These are phyloP conservation scores for Pelagomonas calceolata DNA, from an alignment of 108 stramenopile genomes.

Conservation along the genomic window DNA sequence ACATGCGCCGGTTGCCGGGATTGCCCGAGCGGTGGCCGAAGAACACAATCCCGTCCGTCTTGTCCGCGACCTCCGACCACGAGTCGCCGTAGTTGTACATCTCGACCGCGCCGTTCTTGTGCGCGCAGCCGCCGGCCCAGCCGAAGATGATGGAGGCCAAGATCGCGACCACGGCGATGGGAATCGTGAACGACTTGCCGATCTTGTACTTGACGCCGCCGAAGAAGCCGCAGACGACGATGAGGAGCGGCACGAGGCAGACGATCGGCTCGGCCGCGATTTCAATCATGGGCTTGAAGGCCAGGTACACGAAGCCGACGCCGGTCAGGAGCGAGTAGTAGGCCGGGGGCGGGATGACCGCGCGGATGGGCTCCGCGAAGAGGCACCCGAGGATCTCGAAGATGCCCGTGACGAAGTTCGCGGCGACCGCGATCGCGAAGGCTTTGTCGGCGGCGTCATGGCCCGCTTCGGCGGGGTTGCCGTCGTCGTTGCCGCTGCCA, in stretches of 20 bases:
- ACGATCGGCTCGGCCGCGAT: slow-evolving; percentile 24
- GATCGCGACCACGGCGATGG: slow-evolving; percentile 39
- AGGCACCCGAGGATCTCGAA: slow-evolving; percentile 33
- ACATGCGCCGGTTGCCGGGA: neutral
- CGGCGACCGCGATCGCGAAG: slow-evolving; percentile 43
- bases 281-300: slow-evolving; percentile 25
- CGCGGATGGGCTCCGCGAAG: slow-evolving; percentile 30
- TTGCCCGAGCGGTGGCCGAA: neutral
- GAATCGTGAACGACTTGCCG: slow-evolving; percentile 15
- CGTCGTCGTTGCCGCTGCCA: too few species aligned
- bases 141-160: slow-evolving; percentile 33
- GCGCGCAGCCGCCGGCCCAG: slow-evolving; percentile 26
- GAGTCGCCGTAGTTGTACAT: neutral
- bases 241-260: slow-evolving; percentile 34
- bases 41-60: too few species aligned
- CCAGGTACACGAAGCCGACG: slow-evolving; percentile 46
- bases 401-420: slow-evolving; percentile 57
- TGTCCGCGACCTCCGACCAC: neutral
- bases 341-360: slow-evolving; percentile 28
- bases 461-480: slow-evolving; percentile 6
- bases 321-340: slow-evolving; percentile 45
- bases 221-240: slow-evolving; percentile 40
- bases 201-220: slow-evolving; percentile 18
- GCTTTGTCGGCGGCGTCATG: slow-evolving; percentile 25
- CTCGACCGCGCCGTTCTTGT: neutral